Base-by-base conservation (phyloP, 345 rosid genomes). In the Arabis alpina region DNA sequence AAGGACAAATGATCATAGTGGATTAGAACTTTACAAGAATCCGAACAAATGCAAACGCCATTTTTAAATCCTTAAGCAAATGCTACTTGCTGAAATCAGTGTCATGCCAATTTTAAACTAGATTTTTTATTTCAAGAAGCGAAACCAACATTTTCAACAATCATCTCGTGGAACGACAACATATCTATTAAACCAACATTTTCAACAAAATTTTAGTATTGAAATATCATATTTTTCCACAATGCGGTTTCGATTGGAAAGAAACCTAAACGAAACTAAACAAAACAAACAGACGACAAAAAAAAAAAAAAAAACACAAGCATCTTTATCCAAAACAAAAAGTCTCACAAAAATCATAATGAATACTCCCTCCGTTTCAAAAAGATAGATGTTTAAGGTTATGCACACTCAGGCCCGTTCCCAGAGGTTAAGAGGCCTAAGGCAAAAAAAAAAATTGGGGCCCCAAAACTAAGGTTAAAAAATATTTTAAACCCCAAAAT, bases 251-350 rank as follows among this genome's bases (percentile, higher is more conserved):
- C 65, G 2, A 47, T 47, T 48, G 62, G 15, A 61, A 6, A 53
- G 24, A 69, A 57, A 48, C 64, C 61, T 47, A 63, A 76, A 78
- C 59, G 24, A 77, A 47, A 8, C 6, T 34, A 34, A 24, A 40
- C 48, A 19, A 19, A 36, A 16, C 61, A 44, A 56, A n/a, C n/a
- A n/a, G n/a, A n/a, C n/a, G n/a, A n/a, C n/a, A n/a, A n/a, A n/a
- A n/a, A n/a, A n/a, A n/a, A n/a, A n/a, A n/a, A n/a, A n/a, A 36
- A 34, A 10, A 13, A 28, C 8, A 8, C 9, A 34, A 6, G 2
- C 37, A 62, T 32, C 55, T 19, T n/a, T 34, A 34, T 34, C 37
- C 37, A 34, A 6, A 34, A 74, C 30, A 51, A 60, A 63, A 66
- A 59, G n/a, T 59, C 65, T 14, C 23, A 48, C 37, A 32, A 64